Base-by-base conservation (phyloP, 2,329 filamentous ascomycete genomes). In the Penicillium sp. region DNA sequence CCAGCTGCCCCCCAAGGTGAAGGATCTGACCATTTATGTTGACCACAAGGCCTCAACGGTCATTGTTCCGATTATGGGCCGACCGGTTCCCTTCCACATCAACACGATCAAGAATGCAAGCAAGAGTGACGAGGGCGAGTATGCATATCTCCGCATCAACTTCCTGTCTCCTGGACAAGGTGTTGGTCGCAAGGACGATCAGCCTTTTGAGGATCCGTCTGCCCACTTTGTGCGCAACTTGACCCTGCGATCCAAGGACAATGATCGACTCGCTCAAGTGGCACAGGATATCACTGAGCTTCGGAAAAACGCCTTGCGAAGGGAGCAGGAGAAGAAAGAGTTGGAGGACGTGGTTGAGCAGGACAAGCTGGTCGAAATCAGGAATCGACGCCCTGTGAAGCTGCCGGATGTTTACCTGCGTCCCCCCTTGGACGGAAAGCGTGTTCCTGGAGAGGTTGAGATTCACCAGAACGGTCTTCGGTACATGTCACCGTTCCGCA, bases 291-390 rank as follows among this genome's bases (percentile, higher is more conserved):
- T 98, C 60, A 91, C 89, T 9, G 93, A 96, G 64, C 85, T 98
- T 76, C 95, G 96, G 75, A 95, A 93, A 66, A 88, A 91, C 58
- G 84, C 88, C 4, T 82, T 88, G 37, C 90, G 95, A 70, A 87
- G 89, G 60, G 93, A 98, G 69, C 90, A 96, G 63, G 91, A 96
- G 71, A 96, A 97, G 82, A 98, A 98, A 74, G 91, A 98, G 60
- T 86, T 98, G 86, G 93, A 98, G 67, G 93, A 98, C 69, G 93
- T 98, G 24, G 90, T 98, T 5, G 93, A 97, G 71, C 93, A 98
- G 69, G 93, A 98, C 67, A 98, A 98, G 75, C 82, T 98, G 45
- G 77, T 94, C 58, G 90, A 96, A 66, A 90, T 97, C 58, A 81
- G 93, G 76, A 95, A 93, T 71, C 90, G 93, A 55, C 88, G 93